Base-by-base conservation (phyloP, 352 stramenopile species). In the Phytophthora boehmeriae region DNA sequence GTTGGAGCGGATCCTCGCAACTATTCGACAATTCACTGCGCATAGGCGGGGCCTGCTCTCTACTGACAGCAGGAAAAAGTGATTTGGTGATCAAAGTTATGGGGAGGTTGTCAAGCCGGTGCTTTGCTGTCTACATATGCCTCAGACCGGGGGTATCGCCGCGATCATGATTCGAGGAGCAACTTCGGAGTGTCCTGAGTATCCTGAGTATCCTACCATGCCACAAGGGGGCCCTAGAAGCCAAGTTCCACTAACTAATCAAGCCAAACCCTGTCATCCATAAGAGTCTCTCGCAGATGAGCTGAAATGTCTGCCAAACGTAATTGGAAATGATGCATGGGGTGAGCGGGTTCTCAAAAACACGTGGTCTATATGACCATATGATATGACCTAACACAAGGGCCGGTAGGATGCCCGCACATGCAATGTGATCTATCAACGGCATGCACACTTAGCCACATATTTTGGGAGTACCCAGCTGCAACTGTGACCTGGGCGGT, bases 51-150 rank as follows among this genome's bases (percentile, higher is more conserved):
- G 48, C 56, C 36, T 75, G 56, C 27, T 56, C 53, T 1, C 53
- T 75, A 30, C 61, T 71, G 1, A 54, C 52, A 19, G 51, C 60
- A 22, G 56, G 66, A 14, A 71, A 71, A 51, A 71, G 54, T n/a
- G 66, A 68, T 20, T 44, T 59, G n/a, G 54, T 75, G 20, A 68
- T 67, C 34, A 28, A 47, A 11, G 56, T 67, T 0, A 66, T 71
- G 56, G 43, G 56, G 9, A 67, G 60, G 20, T 68, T 60, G 57
- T 68, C 66, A 39, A 65, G 53, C n/a, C 66, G 56, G 60, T 71
- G 58, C 20, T 68, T 68, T 27, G 41, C 48, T 4, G 64, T 73
- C 1, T 73, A 68, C 39, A 65, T 53, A 13, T 17, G 54, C 19
- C 53, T 73, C 20, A 8, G 34, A 28, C 47, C 53, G 2, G 57